Evolutionary conservation across 352 stramenopile genomes (phyloP).

Genomic region (Lagenidium sp.): DNA sequence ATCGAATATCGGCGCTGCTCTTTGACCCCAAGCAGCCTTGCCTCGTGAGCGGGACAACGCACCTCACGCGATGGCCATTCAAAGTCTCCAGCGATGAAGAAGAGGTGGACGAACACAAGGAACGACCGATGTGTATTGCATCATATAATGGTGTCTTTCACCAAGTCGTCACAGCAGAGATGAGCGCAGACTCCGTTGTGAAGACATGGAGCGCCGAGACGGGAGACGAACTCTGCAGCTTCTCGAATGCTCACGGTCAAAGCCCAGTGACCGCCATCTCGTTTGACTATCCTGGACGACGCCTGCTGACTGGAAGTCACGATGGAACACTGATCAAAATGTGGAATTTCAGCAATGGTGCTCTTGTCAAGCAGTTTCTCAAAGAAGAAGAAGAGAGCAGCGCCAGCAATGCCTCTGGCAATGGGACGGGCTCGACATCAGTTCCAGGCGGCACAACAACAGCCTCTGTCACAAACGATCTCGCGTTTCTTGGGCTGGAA

Average conservation of each 20-base stretch:
- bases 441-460: too few species aligned
- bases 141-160: constrained; percentile 82
- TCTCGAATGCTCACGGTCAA: constrained; percentile 49
- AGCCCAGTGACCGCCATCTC: constrained; percentile 73
- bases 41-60: constrained; percentile 56
- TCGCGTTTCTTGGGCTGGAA: constrained; percentile 10
- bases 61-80: constrained; percentile 59
- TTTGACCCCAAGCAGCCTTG: constrained; percentile 59
- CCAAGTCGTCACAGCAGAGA: constrained; percentile 70
- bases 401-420: not conserved
- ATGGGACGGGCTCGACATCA: not conserved
- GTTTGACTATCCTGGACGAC: constrained; percentile 70
- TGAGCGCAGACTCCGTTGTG: constrained; percentile 64
- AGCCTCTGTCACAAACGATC: constrained; percentile 1
- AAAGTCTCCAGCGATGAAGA: constrained; percentile 33
- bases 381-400: constrained; percentile 31
- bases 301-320: constrained; percentile 75
- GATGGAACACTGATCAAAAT: constrained; percentile 74
- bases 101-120: constrained; percentile 27
- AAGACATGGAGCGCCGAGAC: constrained; percentile 84
- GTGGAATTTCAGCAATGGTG: constrained; percentile 88
- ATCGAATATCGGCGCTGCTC: constrained; percentile 53
- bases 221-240: constrained; percentile 76
- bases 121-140: constrained; percentile 40
- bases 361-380: constrained; percentile 75